Base-by-base conservation (phyloP, 2,329 filamentous ascomycete genomes). In the Pseudocercospora musae region DNA sequence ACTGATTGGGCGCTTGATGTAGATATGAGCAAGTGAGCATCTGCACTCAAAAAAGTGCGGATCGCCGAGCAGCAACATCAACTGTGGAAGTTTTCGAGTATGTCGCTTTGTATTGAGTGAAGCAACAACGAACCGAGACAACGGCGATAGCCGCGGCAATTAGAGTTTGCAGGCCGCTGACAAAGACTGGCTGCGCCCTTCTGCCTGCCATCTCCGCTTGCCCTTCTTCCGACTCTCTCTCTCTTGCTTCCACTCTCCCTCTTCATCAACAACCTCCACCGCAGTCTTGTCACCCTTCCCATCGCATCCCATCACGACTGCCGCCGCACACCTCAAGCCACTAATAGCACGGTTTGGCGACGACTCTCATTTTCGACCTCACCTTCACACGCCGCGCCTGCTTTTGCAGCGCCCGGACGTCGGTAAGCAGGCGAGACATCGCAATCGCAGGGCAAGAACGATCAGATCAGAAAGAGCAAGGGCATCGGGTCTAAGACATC, bases 341-440 rank as follows among this genome's bases (percentile, higher is more conserved):
- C 40, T 21, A 21, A 20, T 50, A 20, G n/a, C 29, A 57, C 27
- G 42, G 18, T 33, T 9, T 31, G 21, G 58, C 57, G 52, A 57
- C 31, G n/a, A 31, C 50, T 31, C 7, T 18, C 44, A 58, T 29
- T 40, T 54, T 44, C 53, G 33, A 40, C 54, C 46, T 48, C 44
- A 29, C 33, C 18, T 23, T 40, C 37, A 15, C 40, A 62, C 54
- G 58, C 46, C 53, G 46, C 57, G 62, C 48, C 58, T 60, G 62
- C 58, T 54, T 54, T 33, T 29, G 29, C 55, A 29, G 52, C 57
- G 46, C 58, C 44, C 37, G 33, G 18, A 33, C 56, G 27, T 55
- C 37, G 57, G 62, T 63, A 55, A 63, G 62, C 18, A 56, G 49
- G 62, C 46, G 53, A 63, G 42, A 60, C 58, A 52, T 4, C 37